Evolutionary conservation across 768 basidiomycete species (phyloP), one percentile per base, ranked within the genome.

Genomic region (Collybiopsis luxurians): DNA sequence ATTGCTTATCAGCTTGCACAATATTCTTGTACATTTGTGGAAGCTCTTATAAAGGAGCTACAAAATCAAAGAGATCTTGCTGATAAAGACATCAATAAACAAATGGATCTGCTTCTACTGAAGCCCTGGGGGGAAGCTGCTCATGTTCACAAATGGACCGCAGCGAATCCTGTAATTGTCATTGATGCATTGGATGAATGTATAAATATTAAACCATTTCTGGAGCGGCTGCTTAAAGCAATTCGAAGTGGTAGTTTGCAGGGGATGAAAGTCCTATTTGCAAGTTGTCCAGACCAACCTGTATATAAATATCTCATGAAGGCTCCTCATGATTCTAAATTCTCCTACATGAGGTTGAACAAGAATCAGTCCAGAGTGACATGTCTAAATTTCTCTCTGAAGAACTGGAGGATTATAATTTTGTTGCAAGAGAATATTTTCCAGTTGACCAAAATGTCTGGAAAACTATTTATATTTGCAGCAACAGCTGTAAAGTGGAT

Each of bases 101-200:
- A 40, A 40, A 34, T 40, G 42, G 42, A 55, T 23, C 30, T 55
- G 30, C 38, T 55, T 55, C 40, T 55, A n/a, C 26, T n/a, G n/a
- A n/a, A 30, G 15, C 53, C 53, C n/a, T 55, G 53, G 53, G 2
- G 44, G 24, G 42, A 36, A 13, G 53, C 40, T 4, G 23, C n/a
- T 24, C 7, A 27, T 44, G 3, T 30, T 23, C 17, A 24, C 19
- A 24, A n/a, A 26, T 39, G 19, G 36, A 15, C 45, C 45, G 17
- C 53, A 38, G 36, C 17, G 36, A 17, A 54, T 34, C 26, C 23
- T 31, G 10, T 59, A n/a, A 27, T 59, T 47, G 54, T 59, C 26
- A 47, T 59, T 55, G 57, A 59, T 55, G 57, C 57, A 36, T 24
- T 59, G 42, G 53, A 59, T 59, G 57, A 59, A 44, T 27, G 23